Evolutionary conservation across 176 grass and related monocot genomes (phyloP).

Genomic region (Phoenix dactylifera): DNA sequence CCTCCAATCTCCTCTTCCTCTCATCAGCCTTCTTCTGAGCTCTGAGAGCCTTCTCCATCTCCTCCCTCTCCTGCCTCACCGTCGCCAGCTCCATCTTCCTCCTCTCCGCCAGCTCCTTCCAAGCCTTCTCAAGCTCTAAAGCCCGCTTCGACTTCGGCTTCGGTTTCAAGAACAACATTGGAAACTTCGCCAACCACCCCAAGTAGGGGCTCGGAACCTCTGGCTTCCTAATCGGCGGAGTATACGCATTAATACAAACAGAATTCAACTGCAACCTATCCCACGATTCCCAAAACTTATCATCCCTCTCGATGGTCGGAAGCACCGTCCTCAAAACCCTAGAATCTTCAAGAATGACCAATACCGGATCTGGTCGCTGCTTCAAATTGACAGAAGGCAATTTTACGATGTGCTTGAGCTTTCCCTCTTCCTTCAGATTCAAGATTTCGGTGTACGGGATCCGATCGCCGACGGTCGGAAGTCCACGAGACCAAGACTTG

Average conservation of each 20-base stretch:
- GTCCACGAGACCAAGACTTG: slow-evolving; percentile 16
- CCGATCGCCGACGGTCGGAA: slow-evolving; percentile 10
- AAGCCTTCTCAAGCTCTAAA: slow-evolving; percentile 21
- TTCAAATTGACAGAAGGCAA: slow-evolving; percentile 11
- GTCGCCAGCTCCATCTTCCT: slow-evolving; percentile 6
- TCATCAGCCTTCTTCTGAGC: slow-evolving; percentile 22
- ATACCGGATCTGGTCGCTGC: slow-evolving; percentile 3
- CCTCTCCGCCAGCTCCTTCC: slow-evolving; percentile 18
- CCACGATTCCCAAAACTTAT: slow-evolving; percentile 25
- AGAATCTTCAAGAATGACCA: slow-evolving; percentile 18
- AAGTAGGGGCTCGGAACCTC: slow-evolving; percentile 18
- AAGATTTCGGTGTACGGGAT: slow-evolving; percentile 23
- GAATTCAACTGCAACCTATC: slow-evolving; percentile 22
- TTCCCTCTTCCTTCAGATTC: slow-evolving; percentile 15
- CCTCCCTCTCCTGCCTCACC: slow-evolving; percentile 11
- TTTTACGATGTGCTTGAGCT: slow-evolving; percentile 22
- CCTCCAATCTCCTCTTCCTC: slow-evolving; percentile 9
- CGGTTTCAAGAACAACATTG: slow-evolving; percentile 5
- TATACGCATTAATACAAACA: slow-evolving; percentile 25
- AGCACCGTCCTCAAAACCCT: slow-evolving; percentile 21
- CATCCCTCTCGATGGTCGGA: slow-evolving; percentile 14
- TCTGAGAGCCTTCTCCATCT: slow-evolving; percentile 15
- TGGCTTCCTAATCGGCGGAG: slow-evolving; percentile 12
- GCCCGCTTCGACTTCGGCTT: slow-evolving; percentile 22
- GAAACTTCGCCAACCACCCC: slow-evolving; percentile 21